A percentile compares a stretch with the other conserved stretches of the same genome.
Evolutionary conservation across 1,284 basidiomycete species (phyloP).

Genomic region (Pseudozyma flocculosa): DNA sequence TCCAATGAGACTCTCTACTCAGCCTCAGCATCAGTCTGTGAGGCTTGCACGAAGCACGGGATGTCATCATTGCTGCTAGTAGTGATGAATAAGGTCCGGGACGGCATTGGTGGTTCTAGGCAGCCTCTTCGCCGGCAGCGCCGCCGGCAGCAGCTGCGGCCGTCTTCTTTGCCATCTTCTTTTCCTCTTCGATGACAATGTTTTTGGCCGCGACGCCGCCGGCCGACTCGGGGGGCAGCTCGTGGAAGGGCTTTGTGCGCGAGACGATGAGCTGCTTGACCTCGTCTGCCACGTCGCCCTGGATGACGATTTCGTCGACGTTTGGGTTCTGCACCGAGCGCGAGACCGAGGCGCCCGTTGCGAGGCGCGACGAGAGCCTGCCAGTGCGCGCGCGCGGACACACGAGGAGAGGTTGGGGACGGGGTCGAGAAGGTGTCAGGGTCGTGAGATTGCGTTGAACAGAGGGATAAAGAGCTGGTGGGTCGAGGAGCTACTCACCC

Average conservation of each 20-base stretch:
- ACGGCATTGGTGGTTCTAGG: too few relatives aligned
- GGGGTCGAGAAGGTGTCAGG: neutral
- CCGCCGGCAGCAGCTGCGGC: conserved; percentile 13
- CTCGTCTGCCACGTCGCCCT: conserved; percentile 56
- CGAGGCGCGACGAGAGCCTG: conserved; percentile 51
- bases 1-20: too few relatives aligned
- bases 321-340: conserved; percentile 52
- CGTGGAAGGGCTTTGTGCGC: conserved; percentile 51
- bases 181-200: conserved; percentile 54
- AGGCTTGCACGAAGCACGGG: too few relatives aligned
- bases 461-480: neutral
- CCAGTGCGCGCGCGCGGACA: too few relatives aligned
- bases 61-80: too few relatives aligned
- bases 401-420: neutral
- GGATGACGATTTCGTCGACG: conserved; percentile 56
- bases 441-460: neutral
- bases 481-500: conserved; percentile 48
- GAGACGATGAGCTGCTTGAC: conserved; percentile 41
- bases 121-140: conserved; percentile 9
- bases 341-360: conserved; percentile 55
- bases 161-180: conserved; percentile 42
- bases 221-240: conserved; percentile 44
- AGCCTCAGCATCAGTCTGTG: too few relatives aligned
- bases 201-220: conserved; percentile 47
- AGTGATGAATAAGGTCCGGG: too few relatives aligned